Base-by-base conservation (phyloP, 2,329 filamentous ascomycete genomes). In the Sporothrix humicola region DNA sequence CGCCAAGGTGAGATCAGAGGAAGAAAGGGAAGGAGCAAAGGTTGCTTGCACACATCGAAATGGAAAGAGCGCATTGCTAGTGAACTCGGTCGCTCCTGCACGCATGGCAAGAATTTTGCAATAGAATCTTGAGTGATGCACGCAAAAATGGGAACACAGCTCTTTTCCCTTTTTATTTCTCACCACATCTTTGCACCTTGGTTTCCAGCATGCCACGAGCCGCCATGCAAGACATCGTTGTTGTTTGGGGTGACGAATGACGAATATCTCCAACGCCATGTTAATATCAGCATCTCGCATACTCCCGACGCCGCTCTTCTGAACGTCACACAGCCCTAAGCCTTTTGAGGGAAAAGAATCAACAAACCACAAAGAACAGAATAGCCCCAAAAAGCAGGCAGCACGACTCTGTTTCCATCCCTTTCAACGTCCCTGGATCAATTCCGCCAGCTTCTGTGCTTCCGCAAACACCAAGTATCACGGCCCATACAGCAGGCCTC, bases 51-150 rank as follows among this genome's bases (percentile, higher is more conserved):
- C 17, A 59, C 17, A 20, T 15, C 1, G 23, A 72, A 52, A 50
- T n/a, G 54, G 69, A 69, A 69, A 69, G 66, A 54, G 48, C 66
- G 17, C 54, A 12, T 20, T 10, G 26, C 48, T 42, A 54, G 66
- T 52, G 48, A 52, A 46, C 65, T 54, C 13, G 66, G 66, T 69
- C 48, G 66, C 66, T 56, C 66, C 26, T 69, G 48, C 66, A 69
- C 66, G 2, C 15, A 48, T 13, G 42, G 48, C 44, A 26, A 23
- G n/a, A 66, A 65, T 44, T 15, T n/a, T 12, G 9, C 8, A 26
- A 56, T 17, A 48, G 42, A 4, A n/a, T 9, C 15, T 48, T 9
- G 42, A 20, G 9, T 20, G 20, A 42, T 42, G 31, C 2, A 15
- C 23, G 23, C 46, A 37, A 52, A 52, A n/a, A 50, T 26, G 42